Base-by-base conservation (phyloP, 169 alveolate genomes). In the Perkinsus marinus region DNA sequence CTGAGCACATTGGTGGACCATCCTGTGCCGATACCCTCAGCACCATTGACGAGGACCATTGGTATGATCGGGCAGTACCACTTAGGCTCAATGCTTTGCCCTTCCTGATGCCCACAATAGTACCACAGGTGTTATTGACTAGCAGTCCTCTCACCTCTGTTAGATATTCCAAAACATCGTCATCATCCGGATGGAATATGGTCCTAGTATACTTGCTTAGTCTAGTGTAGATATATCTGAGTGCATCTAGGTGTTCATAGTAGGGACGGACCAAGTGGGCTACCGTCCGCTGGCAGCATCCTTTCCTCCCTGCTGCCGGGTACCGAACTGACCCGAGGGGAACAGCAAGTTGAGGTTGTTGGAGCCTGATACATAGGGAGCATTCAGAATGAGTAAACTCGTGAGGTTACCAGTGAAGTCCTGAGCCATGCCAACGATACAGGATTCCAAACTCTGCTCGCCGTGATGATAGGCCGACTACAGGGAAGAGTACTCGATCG, bases 391-490 rank as follows among this genome's bases (percentile, higher is more conserved):
- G 36, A 17, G 93, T 89, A 90, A 93, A 93, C 89, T 93, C 93
- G 38, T 93, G 92, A 95, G 97, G 97, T 99, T 95, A 30, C 99
- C 99, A 2, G 98, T 99, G 94, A 98, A 99, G 95, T 98, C 97
- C 96, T 99, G 99, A 10, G 99, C 99, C 99, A 99, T 98, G 90
- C 98, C 99, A 30, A 99, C 97, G 93, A 98, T 98, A 16, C 99
- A 98, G 57, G 96, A 97, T 91, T 97, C 98, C 92, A 99, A 94
- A 39, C 99, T 97, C 43, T 96, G 93, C 93, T 99, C 99, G 17
- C 99, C 99, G 95, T 99, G 99, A 94, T 99, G 99, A 96, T 99
- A 99, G 37, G 99, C 99, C 16, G 99, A 97, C 90, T 98, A 93
- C 0, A 26, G 39, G 5, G 34, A 26, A 39, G 90, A 39, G 39